These are phyloP conservation scores for Brassica hybrid DNA, from an alignment of 441 rosid genomes.

Conservation along the genomic window DNA sequence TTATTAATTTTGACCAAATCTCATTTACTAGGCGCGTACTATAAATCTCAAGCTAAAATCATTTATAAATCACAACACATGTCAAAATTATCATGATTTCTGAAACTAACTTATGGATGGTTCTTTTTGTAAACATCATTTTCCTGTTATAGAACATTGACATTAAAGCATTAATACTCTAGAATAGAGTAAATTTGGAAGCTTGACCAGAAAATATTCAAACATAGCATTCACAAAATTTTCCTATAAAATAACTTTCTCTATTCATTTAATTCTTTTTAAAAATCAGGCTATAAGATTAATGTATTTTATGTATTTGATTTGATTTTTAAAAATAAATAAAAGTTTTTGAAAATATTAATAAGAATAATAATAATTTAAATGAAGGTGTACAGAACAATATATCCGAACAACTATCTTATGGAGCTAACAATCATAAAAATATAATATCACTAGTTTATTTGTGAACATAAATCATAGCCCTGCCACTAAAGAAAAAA, in stretches of 20 bases:
- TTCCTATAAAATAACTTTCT: not conserved
- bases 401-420: too few species aligned
- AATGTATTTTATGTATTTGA: not conserved
- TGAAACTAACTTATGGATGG: not conserved
- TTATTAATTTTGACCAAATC: slow-evolving; percentile 13
- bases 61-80: slow-evolving; percentile 19
- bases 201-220: not conserved
- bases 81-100: not conserved
- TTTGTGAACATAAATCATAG: too few species aligned
- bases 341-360: too few species aligned
- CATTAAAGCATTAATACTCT: not conserved
- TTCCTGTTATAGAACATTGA: not conserved
- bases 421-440: too few species aligned
- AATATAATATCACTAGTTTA: too few species aligned
- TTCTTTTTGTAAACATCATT: not conserved
- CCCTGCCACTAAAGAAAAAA: too few species aligned
- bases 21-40: slow-evolving; percentile 22
- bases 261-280: not conserved
- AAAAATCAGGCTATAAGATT: not conserved
- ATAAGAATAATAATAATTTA: too few species aligned
- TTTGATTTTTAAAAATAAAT: not conserved
- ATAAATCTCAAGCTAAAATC: not conserved
- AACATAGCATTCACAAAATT: not conserved
- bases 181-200: not conserved
- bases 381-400: too few species aligned